These are phyloP conservation scores for Cyclotella baltica DNA, from an alignment of 108 stramenopile species.

Conservation along the genomic window DNA sequence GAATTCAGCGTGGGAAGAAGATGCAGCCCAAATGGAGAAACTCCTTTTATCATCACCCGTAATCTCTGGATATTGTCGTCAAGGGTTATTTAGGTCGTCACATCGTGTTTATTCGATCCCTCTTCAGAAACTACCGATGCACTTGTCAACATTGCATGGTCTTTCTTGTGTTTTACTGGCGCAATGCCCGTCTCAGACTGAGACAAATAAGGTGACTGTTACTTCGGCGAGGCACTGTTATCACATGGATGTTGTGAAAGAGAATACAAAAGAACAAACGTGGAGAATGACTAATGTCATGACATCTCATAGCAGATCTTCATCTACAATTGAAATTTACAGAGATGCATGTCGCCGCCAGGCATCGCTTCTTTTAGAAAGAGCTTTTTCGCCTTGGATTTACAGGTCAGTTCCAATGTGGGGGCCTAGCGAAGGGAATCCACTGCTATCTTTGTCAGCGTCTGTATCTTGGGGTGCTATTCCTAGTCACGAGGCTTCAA, in stretches of 20 bases:
- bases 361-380: conserved; percentile 57
- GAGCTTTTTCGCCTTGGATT: conserved; percentile 53
- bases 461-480: conserved; percentile 71
- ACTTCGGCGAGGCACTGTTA: conserved; percentile 49
- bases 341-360: conserved; percentile 57
- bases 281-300: conserved; percentile 31
- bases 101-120: conserved; percentile 49
- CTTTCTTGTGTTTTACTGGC: conserved; percentile 42
- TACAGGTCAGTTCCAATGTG: conserved; percentile 59
- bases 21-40: conserved; percentile 10
- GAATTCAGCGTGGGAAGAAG: neutral
- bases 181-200: conserved; percentile 27
- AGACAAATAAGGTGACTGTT: conserved; percentile 19
- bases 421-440: conserved; percentile 79
- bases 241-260: conserved; percentile 25
- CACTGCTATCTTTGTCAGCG: conserved; percentile 64
- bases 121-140: conserved; percentile 26
- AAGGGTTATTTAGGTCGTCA: conserved; percentile 29
- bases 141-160: conserved; percentile 52
- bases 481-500: conserved; percentile 1
- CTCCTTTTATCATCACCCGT: conserved; percentile 41
- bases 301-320: neutral
- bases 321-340: conserved; percentile 47
- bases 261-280: conserved; percentile 17
- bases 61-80: conserved; percentile 35